Evolutionary conservation across 2,329 filamentous ascomycete genomes (phyloP).

Genomic region (Aplosporella prunicola): DNA sequence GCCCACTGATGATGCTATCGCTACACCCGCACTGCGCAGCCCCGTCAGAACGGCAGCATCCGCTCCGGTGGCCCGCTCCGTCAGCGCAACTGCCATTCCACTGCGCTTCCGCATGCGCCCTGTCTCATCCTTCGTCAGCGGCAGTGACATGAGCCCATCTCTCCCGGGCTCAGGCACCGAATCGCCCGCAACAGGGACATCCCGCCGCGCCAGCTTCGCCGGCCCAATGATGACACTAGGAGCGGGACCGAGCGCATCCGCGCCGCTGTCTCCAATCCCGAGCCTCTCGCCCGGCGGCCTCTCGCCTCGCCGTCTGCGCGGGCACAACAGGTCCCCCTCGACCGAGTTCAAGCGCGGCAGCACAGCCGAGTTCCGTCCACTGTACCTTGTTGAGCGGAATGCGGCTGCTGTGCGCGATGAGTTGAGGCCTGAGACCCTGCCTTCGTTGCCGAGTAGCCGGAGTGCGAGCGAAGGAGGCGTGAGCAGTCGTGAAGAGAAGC

Average conservation of each 20-base stretch:
- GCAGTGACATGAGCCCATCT: too few species aligned
- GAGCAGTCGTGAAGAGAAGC: too few species aligned
- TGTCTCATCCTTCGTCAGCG: neutral
- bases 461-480: too few species aligned
- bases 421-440: conserved; percentile 34
- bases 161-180: too few species aligned
- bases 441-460: conserved; percentile 42
- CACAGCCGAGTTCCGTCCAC: conserved; percentile 63
- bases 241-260: neutral
- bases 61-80: too few species aligned
- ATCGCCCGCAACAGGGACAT: too few species aligned
- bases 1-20: conserved; percentile 29
- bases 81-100: conserved; percentile 7
- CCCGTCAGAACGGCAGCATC: neutral
- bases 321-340: conserved; percentile 40
- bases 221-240: neutral
- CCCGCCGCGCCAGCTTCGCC: too few species aligned
- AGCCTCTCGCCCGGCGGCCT: conserved; percentile 1
- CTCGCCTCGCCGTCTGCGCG: neutral
- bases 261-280: conserved; percentile 30
- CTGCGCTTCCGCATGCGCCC: conserved; percentile 3
- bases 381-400: conserved; percentile 68
- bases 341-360: conserved; percentile 42
- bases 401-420: conserved; percentile 11
- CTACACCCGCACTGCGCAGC: neutral